These are phyloP conservation scores for Kalanchoe fedtschenkoi DNA, from an alignment of 164 flowering plant species.

Conservation along the genomic window DNA sequence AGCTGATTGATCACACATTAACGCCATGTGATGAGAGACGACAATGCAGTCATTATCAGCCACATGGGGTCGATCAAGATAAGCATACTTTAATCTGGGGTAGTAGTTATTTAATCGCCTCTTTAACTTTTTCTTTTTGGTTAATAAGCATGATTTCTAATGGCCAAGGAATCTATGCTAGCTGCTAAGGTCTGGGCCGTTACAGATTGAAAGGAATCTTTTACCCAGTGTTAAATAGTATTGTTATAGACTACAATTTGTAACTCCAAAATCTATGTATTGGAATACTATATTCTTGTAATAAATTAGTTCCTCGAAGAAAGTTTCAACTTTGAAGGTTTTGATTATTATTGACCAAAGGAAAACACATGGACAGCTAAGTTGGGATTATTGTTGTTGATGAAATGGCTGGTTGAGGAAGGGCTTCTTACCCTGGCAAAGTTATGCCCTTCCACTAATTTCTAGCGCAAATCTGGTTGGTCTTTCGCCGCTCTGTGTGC, in stretches of 20 bases:
- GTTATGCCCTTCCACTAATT: neutral
- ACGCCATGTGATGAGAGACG: neutral
- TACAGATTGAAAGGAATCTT: neutral
- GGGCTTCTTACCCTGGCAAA: neutral
- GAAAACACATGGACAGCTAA: neutral
- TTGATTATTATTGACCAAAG: neutral
- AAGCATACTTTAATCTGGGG: neutral
- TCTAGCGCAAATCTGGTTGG: neutral
- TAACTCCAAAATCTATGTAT: neutral
- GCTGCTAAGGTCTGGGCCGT: conserved; percentile 2
- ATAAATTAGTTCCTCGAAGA: neutral
- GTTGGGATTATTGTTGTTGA: neutral
- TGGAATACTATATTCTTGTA: neutral
- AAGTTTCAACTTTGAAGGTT: neutral
- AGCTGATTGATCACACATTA: neutral
- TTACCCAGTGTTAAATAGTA: neutral
- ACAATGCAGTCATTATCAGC: conserved; percentile 2
- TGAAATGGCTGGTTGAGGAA: neutral
- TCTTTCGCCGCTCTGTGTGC: neutral
- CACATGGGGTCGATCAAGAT: neutral
- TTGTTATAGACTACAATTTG: neutral
- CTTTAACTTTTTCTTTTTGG: conserved; percentile 3
- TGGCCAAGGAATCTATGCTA: neutral
- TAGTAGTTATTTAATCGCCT: neutral
- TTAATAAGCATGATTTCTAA: neutral